Evolutionary conservation across 805 yeast genomes (phyloP), one percentile per base, ranked within the genome.

Genomic region (Dipodascus albidus): DNA sequence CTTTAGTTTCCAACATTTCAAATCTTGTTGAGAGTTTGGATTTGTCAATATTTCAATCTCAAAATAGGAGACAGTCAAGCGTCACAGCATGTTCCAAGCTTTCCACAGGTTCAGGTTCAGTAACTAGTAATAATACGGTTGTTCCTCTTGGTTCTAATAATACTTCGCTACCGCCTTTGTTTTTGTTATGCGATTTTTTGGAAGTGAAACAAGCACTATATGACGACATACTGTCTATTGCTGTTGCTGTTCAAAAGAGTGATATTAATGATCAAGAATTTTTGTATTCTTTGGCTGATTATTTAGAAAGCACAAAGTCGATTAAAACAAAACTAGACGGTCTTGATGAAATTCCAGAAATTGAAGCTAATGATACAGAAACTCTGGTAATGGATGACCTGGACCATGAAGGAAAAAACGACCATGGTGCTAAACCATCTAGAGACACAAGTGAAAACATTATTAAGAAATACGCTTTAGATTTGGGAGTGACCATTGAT

Each of bases 181-280:
- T 11, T 38, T 50, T 82, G 2, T 71, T 83, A n/a, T 57, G 53
- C 47, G 95, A 86, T 51, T 88, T 85, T 63, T 78, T 82, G 61
- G 84, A 83, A 57, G 70, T 77, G 49, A 89, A 88, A 60, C 96
- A 88, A 64, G 74, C 77, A 6, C 64, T 86, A 23, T 90, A 87
- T 64, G 62, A 58, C 17, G 58, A 38, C 23, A 41, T 58, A 31
- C 51, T 53, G 14, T 57, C 53, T 14, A 50, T 57, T 31, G 47
- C 49, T 3, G 48, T 48, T 15, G 55, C 51, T 14, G 44, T 50
- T 24, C 52, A 52, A 27, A 54, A 58, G 38, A 49, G 27, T 23
- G 61, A 59, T 23, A 22, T 51, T 14, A 51, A 57, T 17, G 57
- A 52, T 27, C 50, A 49, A 20, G 62, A 55, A 17, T 53, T 55